phyloP scores from a whole-genome alignment of 2,329 filamentous ascomycete genomes.

The Hortaea werneckii region DNA sequence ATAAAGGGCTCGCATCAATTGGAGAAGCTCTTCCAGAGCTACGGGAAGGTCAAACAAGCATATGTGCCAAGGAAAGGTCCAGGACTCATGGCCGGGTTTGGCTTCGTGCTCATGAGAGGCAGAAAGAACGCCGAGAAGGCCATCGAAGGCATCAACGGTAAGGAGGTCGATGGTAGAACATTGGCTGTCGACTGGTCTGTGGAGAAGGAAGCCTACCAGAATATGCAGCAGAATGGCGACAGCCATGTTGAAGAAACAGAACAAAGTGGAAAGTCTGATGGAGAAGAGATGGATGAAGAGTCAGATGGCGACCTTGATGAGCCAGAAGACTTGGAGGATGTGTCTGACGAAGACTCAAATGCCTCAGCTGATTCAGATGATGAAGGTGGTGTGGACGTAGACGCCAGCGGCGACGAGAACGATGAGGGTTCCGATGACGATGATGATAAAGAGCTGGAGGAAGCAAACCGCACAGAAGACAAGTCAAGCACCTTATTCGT shows the following conservation, averaged over 20 bases:
- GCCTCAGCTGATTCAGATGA: slow-evolving; percentile 20
- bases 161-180: slow-evolving; percentile 74
- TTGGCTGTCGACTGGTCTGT: slow-evolving; percentile 96
- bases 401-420: slow-evolving; percentile 19
- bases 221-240: slow-evolving; percentile 5
- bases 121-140: slow-evolving; percentile 87
- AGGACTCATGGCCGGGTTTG: slow-evolving; percentile 68
- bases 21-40: slow-evolving; percentile 68
- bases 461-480: slow-evolving; percentile 41
- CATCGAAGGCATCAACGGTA: slow-evolving; percentile 76
- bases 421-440: slow-evolving; percentile 27
- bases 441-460: slow-evolving; percentile 31
- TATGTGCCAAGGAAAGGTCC: slow-evolving; percentile 69
- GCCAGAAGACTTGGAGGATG: slow-evolving; percentile 22
- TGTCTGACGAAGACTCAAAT: background rate
- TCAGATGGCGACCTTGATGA: slow-evolving; percentile 5
- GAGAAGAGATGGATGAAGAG: slow-evolving; percentile 29
- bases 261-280: slow-evolving; percentile 29
- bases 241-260: slow-evolving; percentile 23
- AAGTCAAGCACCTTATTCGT: slow-evolving; percentile 78
- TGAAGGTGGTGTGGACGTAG: slow-evolving; percentile 29
- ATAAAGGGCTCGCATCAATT: slow-evolving; percentile 81
- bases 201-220: slow-evolving; percentile 50
- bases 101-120: slow-evolving; percentile 80
- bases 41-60: slow-evolving; percentile 81